Conservation (phyloP, 1,284 basidiomycete species). For the Cutaneotrichosporon dermatis region DNA sequence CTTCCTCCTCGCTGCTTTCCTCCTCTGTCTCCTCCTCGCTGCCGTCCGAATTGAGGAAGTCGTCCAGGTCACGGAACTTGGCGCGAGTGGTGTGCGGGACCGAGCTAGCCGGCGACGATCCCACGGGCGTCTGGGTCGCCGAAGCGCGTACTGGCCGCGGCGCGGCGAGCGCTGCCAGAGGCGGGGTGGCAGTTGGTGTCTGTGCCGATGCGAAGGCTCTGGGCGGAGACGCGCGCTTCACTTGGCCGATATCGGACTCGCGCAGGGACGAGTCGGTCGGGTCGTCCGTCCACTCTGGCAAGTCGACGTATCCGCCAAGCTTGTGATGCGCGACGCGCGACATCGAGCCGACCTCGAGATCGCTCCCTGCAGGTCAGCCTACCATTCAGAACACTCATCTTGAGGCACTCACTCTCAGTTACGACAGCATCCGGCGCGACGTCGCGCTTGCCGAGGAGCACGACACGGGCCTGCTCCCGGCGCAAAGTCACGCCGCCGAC, state of each 20-base stretch:
- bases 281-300: slow-evolving; percentile 51
- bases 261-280: slow-evolving; percentile 50
- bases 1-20: slow-evolving; percentile 14
- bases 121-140: slow-evolving; percentile 12
- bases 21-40: slow-evolving; percentile 49
- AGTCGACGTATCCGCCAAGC: slow-evolving; percentile 35
- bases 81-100: slow-evolving; percentile 11
- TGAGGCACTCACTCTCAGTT: slow-evolving; percentile 58
- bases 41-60: slow-evolving; percentile 44
- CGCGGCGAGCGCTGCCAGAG: background rate
- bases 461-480: slow-evolving; percentile 70
- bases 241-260: slow-evolving; percentile 40
- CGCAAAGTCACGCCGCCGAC: slow-evolving; percentile 69
- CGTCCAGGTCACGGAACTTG: slow-evolving; percentile 48
- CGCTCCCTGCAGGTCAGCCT: too few species aligned
- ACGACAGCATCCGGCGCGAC: slow-evolving; percentile 35
- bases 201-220: too few species aligned
- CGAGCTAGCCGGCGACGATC: slow-evolving; percentile 5
- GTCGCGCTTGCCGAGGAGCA: slow-evolving; percentile 69
- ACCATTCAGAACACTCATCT: too few species aligned
- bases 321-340: slow-evolving; percentile 36
- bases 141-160: background rate
- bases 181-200: too few species aligned
- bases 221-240: background rate
- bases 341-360: slow-evolving; percentile 41